A percentile compares a stretch with the other conserved stretches of the same genome.
These are phyloP conservation scores for Testicularia cyperi DNA, from an alignment of 1,284 basidiomycete genomes.

Conservation along the genomic window DNA sequence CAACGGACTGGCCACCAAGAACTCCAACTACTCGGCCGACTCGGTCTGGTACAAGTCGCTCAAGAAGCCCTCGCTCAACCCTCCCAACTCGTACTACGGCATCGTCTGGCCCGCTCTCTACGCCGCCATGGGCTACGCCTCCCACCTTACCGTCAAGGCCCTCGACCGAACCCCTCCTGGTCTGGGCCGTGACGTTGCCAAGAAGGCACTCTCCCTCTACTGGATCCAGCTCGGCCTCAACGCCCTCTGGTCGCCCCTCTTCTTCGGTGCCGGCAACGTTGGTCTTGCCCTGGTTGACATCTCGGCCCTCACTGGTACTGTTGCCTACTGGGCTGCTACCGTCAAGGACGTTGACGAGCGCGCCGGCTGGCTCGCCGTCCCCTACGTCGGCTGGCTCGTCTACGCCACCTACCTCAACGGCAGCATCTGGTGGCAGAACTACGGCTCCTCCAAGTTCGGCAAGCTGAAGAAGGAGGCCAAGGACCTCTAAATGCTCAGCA, in stretches of 20 bases:
- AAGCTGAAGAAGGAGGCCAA: conserved; percentile 44
- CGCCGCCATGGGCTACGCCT: conserved; percentile 70
- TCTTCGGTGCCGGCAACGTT: conserved; percentile 66
- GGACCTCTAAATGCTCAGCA: conserved; percentile 38
- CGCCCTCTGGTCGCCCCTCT: conserved; percentile 71
- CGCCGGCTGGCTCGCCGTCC: conserved; percentile 34
- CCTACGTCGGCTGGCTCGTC: conserved; percentile 64
- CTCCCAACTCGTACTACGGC: conserved; percentile 34
- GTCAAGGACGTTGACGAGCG: conserved; percentile 56
- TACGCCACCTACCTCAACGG: conserved; percentile 74
- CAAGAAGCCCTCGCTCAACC: conserved; percentile 46
- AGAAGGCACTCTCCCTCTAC: conserved; percentile 69
- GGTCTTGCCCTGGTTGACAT: conserved; percentile 68
- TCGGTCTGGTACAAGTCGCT: conserved; percentile 48
- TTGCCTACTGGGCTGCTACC: conserved; percentile 62
- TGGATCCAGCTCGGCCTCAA: conserved; percentile 73
- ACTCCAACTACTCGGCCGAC: conserved; percentile 39
- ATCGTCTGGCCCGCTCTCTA: conserved; percentile 67
- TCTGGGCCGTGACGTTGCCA: conserved; percentile 63
- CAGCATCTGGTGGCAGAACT: conserved; percentile 65
- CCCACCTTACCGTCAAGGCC: conserved; percentile 65
- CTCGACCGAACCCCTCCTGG: conserved; percentile 53
- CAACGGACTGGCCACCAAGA: conserved; percentile 42
- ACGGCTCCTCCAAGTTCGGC: conserved; percentile 33
- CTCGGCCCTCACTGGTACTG: conserved; percentile 67